Evolutionary conservation across 768 basidiomycete species (phyloP).

Genomic region (Auricularia auricula-judae): DNA sequence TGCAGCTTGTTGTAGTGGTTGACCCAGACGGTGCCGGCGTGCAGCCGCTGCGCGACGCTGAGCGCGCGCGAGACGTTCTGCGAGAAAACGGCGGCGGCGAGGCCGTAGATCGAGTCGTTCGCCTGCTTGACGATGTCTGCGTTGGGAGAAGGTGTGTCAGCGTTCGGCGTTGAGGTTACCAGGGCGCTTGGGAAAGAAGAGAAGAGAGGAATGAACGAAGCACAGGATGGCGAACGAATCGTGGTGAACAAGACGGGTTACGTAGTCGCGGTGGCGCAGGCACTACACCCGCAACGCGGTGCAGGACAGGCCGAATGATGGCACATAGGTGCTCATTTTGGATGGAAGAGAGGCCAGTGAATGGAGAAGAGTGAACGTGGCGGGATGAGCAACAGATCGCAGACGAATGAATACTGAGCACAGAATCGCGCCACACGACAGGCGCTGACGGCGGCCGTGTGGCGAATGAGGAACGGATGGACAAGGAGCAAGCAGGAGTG

Average conservation of each 20-base stretch:
- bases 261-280: too few relatives aligned
- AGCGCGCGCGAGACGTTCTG: constrained; percentile 67
- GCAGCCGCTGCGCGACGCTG: constrained; percentile 56
- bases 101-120: constrained; percentile 81
- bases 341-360: too few relatives aligned
- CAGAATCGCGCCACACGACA: too few relatives aligned
- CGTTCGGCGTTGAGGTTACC: too few relatives aligned
- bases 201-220: not conserved
- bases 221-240: not conserved
- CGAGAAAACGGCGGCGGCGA: constrained; percentile 82
- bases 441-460: not conserved
- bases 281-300: too few relatives aligned
- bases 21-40: constrained; percentile 72
- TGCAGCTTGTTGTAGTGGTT: constrained; percentile 62
- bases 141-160: not conserved
- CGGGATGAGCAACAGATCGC: too few relatives aligned
- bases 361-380: too few relatives aligned
- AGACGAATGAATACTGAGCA: not conserved
- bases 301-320: too few relatives aligned
- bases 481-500: not conserved
- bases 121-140: constrained; percentile 26
- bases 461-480: not conserved
- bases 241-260: not conserved
- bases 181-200: too few relatives aligned
- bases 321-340: too few relatives aligned